These are phyloP conservation scores for Mycena polygramma DNA, from an alignment of 768 basidiomycete species.

Conservation along the genomic window DNA sequence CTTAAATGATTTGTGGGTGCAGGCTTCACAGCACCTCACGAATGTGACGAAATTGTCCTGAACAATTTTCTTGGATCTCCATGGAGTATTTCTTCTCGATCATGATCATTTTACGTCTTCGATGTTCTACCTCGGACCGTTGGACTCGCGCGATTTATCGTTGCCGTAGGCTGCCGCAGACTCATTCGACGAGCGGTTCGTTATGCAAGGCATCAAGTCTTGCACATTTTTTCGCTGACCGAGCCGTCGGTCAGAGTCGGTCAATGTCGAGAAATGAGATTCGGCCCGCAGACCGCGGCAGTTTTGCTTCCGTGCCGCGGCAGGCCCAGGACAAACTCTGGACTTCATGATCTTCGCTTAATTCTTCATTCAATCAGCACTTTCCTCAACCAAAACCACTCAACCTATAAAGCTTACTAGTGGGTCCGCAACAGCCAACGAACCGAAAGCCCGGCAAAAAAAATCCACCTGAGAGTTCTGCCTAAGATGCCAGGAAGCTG, in stretches of 20 bases:
- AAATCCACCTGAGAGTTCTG: slow-evolving; percentile 15
- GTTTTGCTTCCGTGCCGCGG: slow-evolving; percentile 27
- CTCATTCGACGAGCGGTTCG: neutral
- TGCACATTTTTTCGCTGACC: no score
- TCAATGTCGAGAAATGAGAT: no score
- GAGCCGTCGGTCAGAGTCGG: no score
- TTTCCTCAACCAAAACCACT: neutral
- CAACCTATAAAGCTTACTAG: no score
- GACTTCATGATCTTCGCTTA: slow-evolving; percentile 31
- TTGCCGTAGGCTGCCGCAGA: neutral
- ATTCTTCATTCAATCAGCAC: slow-evolving; percentile 3
- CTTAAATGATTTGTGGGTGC: neutral
- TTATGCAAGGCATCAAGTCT: no score
- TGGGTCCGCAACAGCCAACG: neutral
- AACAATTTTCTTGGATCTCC: neutral
- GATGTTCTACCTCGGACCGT: slow-evolving; percentile 1
- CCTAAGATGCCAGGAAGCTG: slow-evolving; percentile 10
- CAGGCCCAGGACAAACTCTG: neutral
- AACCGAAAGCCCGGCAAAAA: slow-evolving; percentile 3
- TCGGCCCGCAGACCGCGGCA: neutral
- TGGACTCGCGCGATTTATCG: neutral
- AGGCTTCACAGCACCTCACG: no score
- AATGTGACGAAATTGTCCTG: neutral
- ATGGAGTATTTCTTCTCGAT: slow-evolving; percentile 16
- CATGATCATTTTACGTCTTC: slow-evolving; percentile 16